Conservation (phyloP, 2,329 filamentous ascomycete genomes). For the Penicillium italicum region DNA sequence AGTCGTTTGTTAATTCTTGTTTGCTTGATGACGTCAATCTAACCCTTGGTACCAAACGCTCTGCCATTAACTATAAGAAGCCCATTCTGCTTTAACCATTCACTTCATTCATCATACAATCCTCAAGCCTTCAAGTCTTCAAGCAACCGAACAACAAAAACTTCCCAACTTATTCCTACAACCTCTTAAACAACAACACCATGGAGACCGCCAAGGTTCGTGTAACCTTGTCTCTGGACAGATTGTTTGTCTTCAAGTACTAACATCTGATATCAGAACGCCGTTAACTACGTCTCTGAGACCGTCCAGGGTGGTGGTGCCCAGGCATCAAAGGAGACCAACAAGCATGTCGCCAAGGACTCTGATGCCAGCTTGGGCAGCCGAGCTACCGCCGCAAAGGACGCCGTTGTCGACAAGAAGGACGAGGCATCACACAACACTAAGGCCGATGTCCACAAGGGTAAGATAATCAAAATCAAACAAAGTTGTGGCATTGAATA, state of each 20-base stretch:
- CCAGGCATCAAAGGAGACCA: constrained; percentile 62
- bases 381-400: constrained; percentile 52
- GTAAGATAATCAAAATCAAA: neutral
- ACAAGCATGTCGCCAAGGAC: constrained; percentile 66
- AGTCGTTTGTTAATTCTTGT: neutral
- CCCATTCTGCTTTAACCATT: neutral
- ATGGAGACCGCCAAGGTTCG: constrained; percentile 12
- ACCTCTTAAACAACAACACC: neutral
- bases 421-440: constrained; percentile 50
- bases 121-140: neutral
- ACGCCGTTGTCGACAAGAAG: constrained; percentile 51
- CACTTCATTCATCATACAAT: neutral
- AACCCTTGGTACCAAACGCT: neutral
- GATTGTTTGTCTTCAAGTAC: neutral
- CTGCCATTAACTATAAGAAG: neutral
- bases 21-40: neutral
- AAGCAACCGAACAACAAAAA: neutral
- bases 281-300: constrained; percentile 66
- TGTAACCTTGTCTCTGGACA: too few relatives aligned
- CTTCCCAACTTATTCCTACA: neutral
- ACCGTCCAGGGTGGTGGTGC: constrained; percentile 55
- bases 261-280: constrained; percentile 41
- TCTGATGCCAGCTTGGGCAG: constrained; percentile 50
- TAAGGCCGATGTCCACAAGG: constrained; percentile 11
- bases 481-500: neutral